A percentile compares a stretch with the other conserved stretches of the same genome.
Conservation (phyloP, 148 eudicot genomes). For the Nepenthes mirabilis region DNA sequence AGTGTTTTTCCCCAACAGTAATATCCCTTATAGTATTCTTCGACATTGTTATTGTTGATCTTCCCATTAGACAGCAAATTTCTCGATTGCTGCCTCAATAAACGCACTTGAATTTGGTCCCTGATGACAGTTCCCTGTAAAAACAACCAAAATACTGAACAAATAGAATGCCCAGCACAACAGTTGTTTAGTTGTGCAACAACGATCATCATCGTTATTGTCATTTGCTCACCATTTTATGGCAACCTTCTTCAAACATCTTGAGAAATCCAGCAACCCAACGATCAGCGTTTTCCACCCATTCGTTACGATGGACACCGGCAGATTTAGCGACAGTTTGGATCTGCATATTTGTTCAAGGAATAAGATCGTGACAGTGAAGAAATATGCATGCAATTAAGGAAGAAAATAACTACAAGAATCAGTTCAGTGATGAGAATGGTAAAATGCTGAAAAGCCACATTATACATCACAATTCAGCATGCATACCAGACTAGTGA, state of each 20-base stretch:
- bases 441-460: too few relatives aligned
- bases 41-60: conserved; percentile 24
- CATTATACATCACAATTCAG: too few relatives aligned
- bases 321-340: conserved; percentile 42
- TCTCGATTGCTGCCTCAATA: conserved; percentile 20
- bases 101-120: conserved; percentile 53
- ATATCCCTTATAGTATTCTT: conserved; percentile 18
- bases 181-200: not conserved
- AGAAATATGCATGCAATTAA: not conserved
- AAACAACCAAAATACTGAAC: not conserved
- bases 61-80: conserved; percentile 20
- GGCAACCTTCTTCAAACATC: conserved; percentile 85
- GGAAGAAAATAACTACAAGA: not conserved
- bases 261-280: conserved; percentile 81
- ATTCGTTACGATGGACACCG: conserved; percentile 33
- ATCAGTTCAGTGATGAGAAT: too few relatives aligned
- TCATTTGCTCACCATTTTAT: conserved; percentile 43
- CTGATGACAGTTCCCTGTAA: conserved; percentile 65
- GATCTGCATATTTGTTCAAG: conserved; percentile 23
- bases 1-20: too few relatives aligned
- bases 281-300: conserved; percentile 80
- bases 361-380: not conserved
- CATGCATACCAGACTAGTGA: too few relatives aligned
- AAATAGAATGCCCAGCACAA: not conserved
- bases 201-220: not conserved